These are phyloP conservation scores for Podaxis sp. DNA, from an alignment of 768 basidiomycete genomes.

Conservation along the genomic window DNA sequence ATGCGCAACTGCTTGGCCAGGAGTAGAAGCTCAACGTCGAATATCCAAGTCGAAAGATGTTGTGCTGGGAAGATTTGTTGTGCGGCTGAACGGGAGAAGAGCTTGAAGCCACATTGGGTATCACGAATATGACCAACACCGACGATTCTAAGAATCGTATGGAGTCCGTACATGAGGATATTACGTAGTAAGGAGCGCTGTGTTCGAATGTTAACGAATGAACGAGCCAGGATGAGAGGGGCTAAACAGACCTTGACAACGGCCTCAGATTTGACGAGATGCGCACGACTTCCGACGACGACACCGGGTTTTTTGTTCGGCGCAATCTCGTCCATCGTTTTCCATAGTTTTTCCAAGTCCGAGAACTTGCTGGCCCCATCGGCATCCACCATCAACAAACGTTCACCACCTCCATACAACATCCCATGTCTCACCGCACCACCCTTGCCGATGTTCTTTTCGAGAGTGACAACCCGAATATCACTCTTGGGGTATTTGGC, in stretches of 20 bases:
- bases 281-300: conserved; percentile 87
- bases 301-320: conserved; percentile 53
- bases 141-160: conserved; percentile 83
- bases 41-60: conserved; percentile 92
- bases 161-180: conserved; percentile 91
- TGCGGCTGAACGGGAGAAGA: conserved; percentile 84
- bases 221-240: neutral
- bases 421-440: conserved; percentile 93
- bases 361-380: conserved; percentile 90
- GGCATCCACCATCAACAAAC: conserved; percentile 90
- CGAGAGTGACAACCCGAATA: conserved; percentile 76
- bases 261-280: conserved; percentile 87
- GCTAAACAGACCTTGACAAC: conserved; percentile 78
- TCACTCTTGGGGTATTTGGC: conserved; percentile 50
- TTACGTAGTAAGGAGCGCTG: conserved; percentile 90
- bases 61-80: conserved; percentile 81
- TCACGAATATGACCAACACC: conserved; percentile 90
- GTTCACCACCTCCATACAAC: conserved; percentile 71
- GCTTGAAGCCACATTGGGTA: conserved; percentile 97
- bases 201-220: neutral
- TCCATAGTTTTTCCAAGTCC: conserved; percentile 80
- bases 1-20: conserved; percentile 77
- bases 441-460: conserved; percentile 86
- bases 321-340: conserved; percentile 62
- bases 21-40: conserved; percentile 91